Evolutionary conservation across 129 eudicot genomes (phyloP).

Genomic region (Smallanthus sonchifolius): DNA sequence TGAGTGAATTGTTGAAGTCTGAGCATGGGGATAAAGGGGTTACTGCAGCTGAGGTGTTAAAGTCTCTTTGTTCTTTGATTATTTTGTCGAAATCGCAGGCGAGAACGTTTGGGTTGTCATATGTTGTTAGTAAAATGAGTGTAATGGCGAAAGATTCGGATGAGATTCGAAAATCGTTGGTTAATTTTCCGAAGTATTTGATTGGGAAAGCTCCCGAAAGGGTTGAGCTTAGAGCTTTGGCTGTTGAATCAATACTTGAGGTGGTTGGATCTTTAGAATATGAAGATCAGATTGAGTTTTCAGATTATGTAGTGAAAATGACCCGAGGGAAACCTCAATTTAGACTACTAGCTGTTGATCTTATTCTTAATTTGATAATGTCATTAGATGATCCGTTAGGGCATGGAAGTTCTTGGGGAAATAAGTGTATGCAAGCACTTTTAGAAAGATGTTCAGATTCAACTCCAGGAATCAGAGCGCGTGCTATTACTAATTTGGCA

Average conservation of each 20-base stretch:
- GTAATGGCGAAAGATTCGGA: constrained; percentile 43
- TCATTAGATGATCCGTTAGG: constrained; percentile 44
- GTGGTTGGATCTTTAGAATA: constrained; percentile 57
- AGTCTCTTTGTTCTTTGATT: constrained; percentile 51
- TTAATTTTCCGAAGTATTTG: constrained; percentile 70
- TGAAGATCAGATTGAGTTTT: constrained; percentile 58
- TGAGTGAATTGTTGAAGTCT: constrained; percentile 57
- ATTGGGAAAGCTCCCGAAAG: constrained; percentile 70
- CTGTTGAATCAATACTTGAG: constrained; percentile 80
- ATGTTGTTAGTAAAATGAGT: constrained; percentile 57
- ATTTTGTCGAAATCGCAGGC: constrained; percentile 58
- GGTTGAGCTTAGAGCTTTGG: constrained; percentile 73
- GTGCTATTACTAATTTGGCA: constrained; percentile 81
- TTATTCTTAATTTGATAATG: constrained; percentile 51
- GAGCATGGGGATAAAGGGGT: constrained; percentile 70
- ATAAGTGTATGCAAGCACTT: constrained; percentile 66
- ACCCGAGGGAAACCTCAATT: constrained; percentile 65
- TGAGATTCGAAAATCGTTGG: constrained; percentile 53
- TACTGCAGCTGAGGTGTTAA: constrained; percentile 81
- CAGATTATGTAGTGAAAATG: constrained; percentile 77
- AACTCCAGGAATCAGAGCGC: constrained; percentile 70
- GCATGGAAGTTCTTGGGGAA: constrained; percentile 58
- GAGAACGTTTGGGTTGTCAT: constrained; percentile 46
- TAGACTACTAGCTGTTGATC: constrained; percentile 78
- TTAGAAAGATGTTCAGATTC: constrained; percentile 74